Base-by-base conservation (phyloP, 805 yeast genomes). In the Wickerhamomyces sydowiorum region DNA sequence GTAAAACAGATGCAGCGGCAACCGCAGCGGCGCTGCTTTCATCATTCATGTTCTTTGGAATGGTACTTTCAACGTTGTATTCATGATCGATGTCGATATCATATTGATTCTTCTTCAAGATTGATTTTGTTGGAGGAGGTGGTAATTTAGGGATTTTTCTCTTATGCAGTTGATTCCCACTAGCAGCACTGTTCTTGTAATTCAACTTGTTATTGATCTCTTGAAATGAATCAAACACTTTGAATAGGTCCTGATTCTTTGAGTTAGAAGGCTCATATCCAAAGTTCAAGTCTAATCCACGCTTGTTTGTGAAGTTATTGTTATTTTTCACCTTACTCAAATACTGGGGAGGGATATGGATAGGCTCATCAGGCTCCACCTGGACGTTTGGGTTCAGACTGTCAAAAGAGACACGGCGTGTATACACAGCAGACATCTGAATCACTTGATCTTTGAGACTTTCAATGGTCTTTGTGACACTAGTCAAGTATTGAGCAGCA, bases 261-360 rank as follows among this genome's bases (percentile, higher is more conserved):
- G 36, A n/a, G 2, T 15, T 30, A 4, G 36, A 4, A 8, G 51
- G 19, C 3, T 45, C 54, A 30, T 51, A 56, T 1, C 61, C 61
- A 32, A 48, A 50, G 41, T 40, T 45, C 19, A 56, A 39, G 32
- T 56, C 57, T 20, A 54, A 19, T 1, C 17, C 35, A 9, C 27
- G 18, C 25, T 33, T 36, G 23, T 32, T 37, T 18, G 29, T 8
- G 32, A 25, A 8, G 9, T 18, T 15, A 7, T 17, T 14, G 29
- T 25, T 7, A 18, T 22, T 24, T 20, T 4, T 24, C 15, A 31
- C n/a, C 10, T 23, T 22, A 12, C 12, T 27, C 10, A 36, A 15
- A 34, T 56, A 56, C 38, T 56, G 61, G 3, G 50, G 54, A 2
- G 61, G 61, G 10, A 56, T 51, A 43, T 49, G 49, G 3, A 45